A percentile compares a stretch with the other conserved stretches of the same genome.
phyloP scores from a whole-genome alignment of 306 rosid species.

The Prinsepia uniflora region DNA sequence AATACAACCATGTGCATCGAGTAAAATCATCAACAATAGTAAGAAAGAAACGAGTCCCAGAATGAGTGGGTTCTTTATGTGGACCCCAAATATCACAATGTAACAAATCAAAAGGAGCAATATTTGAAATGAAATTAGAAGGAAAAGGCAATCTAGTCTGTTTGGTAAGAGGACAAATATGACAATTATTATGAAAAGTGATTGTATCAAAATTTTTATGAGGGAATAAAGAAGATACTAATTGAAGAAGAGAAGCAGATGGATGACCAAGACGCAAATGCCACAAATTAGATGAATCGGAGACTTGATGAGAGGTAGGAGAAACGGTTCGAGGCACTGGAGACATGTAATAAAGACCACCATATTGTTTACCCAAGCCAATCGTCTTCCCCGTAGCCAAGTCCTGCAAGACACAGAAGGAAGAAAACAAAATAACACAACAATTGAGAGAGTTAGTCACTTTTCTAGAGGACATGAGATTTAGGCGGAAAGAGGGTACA shows the following conservation, averaged over 20 bases:
- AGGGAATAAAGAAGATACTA: too few relatives aligned
- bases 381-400: constrained; percentile 14
- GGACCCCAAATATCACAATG: too few relatives aligned
- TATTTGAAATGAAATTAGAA: too few relatives aligned
- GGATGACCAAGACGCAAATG: not conserved
- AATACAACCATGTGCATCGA: too few relatives aligned
- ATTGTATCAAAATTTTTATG: too few relatives aligned
- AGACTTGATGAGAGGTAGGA: not conserved
- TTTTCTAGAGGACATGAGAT: not conserved
- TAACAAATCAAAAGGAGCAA: too few relatives aligned
- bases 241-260: not conserved
- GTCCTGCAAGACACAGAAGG: not conserved
- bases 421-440: not conserved
- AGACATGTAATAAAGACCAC: not conserved
- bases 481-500: not conserved
- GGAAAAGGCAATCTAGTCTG: too few relatives aligned
- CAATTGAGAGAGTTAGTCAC: constrained; percentile 1
- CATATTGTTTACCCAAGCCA: not conserved
- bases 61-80: too few relatives aligned
- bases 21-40: too few relatives aligned
- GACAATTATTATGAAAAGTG: too few relatives aligned
- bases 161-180: too few relatives aligned
- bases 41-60: too few relatives aligned
- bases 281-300: not conserved
- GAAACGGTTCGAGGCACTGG: not conserved